Conservation (phyloP, 2,329 filamentous ascomycete genomes). For the Thelonectria blattea region DNA sequence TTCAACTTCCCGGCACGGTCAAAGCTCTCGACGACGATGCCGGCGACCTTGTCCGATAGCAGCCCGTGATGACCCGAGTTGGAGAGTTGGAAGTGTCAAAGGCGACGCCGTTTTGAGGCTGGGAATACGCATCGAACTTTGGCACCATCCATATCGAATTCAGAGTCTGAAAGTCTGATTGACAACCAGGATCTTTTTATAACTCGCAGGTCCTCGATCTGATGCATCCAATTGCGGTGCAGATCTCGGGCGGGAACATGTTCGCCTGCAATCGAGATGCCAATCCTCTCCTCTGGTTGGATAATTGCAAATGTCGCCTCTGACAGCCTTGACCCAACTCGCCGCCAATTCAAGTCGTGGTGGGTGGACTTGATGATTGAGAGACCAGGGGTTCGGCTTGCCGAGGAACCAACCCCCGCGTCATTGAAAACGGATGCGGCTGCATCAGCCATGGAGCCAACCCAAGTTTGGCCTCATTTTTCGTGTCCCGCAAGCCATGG, state of each 20-base stretch:
- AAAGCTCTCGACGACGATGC: conserved; percentile 14
- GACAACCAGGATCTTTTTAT: conserved; percentile 3
- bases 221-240: conserved; percentile 29
- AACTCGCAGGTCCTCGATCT: conserved; percentile 6
- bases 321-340: conserved; percentile 30
- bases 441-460: conserved; percentile 26
- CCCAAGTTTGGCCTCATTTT: conserved; percentile 24
- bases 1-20: conserved; percentile 3
- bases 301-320: conserved; percentile 25
- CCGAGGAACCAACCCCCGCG: conserved; percentile 32
- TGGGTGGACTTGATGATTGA: conserved; percentile 19
- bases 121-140: background rate
- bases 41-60: conserved; percentile 20
- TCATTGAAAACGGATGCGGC: conserved; percentile 31
- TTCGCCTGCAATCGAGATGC: conserved; percentile 29
- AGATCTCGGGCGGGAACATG: conserved; percentile 29
- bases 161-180: background rate
- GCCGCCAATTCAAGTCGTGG: conserved; percentile 25
- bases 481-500: conserved; percentile 17
- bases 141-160: background rate
- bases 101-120: background rate
- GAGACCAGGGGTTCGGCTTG: conserved; percentile 28
- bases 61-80: conserved; percentile 13
- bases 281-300: conserved; percentile 34
- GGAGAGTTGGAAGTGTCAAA: background rate